A percentile compares a stretch with the other conserved stretches of the same genome.
Evolutionary conservation across 495 filamentous ascomycete species (phyloP).

Genomic region (Daldinia childiae): DNA sequence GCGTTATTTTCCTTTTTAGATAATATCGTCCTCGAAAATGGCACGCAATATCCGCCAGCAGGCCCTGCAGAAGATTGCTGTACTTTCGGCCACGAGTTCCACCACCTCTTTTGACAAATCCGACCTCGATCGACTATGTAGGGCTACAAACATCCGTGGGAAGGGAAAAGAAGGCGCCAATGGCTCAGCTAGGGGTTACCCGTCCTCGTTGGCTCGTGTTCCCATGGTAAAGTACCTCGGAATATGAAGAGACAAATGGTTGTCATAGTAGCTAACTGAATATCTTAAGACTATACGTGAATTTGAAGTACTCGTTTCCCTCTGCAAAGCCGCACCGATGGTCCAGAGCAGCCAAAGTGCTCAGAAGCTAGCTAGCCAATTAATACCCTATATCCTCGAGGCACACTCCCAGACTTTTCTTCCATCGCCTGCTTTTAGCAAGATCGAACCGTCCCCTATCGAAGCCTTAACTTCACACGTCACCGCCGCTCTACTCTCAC

Average conservation of each 20-base stretch:
- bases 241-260: not conserved
- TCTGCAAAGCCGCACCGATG: constrained; percentile 85
- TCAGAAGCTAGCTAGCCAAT: constrained; percentile 73
- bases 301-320: constrained; percentile 85
- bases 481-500: constrained; percentile 76
- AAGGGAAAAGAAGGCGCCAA: constrained; percentile 47
- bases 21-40: constrained; percentile 45
- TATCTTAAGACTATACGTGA: constrained; percentile 71
- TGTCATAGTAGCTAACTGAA: constrained; percentile 29
- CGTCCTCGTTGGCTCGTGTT: constrained; percentile 51
- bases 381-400: constrained; percentile 84
- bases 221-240: constrained; percentile 59
- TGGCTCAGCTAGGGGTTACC: constrained; percentile 41
- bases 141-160: constrained; percentile 58
- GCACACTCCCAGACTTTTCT: constrained; percentile 79
- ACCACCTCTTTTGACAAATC: constrained; percentile 63
- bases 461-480: constrained; percentile 84
- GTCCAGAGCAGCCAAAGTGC: constrained; percentile 74
- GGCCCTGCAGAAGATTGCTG: constrained; percentile 77
- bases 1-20: not conserved
- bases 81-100: constrained; percentile 64
- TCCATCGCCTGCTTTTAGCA: constrained; percentile 81
- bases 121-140: constrained; percentile 71
- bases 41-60: constrained; percentile 65
- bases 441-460: constrained; percentile 87